Base-by-base conservation (phyloP, 306 rosid species). In the Prunus salicina region DNA sequence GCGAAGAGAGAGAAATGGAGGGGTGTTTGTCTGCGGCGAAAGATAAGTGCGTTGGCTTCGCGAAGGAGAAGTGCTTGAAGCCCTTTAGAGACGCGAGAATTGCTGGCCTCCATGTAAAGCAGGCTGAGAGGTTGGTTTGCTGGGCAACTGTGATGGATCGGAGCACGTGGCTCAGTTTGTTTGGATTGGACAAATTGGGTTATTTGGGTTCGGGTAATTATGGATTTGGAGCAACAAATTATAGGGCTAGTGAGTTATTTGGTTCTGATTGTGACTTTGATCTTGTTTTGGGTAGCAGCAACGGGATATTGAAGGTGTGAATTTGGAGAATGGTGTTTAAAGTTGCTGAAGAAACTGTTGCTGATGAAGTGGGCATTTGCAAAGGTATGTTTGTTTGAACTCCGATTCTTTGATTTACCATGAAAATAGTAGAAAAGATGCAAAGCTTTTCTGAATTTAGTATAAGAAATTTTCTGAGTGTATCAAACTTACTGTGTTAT, bases 1-100 rank as follows among this genome's bases (percentile, higher is more conserved):
- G 96, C 79, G 96, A 93, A 70, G 88, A 81, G 90, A 76, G 82
- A 30, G 87, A 88, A 58, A 86, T 82, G 88, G 79, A 78, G 32
- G 82, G 51, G 64, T 86, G 88, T 77, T 74, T 81, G 69, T 76
- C 46, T 3, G 57, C 56, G 50, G 89, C 88, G 51, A 84, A 81
- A 83, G 92, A 71, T 50, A 83, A 77, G 76, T 93, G 93, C 61
- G 78, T 51, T 51, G 95, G 77, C 22, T 81, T 86, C 16, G 92
- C 92, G 6, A 76, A 66, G 79, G 87, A 90, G n/a, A 89, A 86
- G 86, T 89, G 96, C 58, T 73, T 80, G 85, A 81, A 62, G 75
- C 82, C 96, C 20, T 93, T 88, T 15, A 79, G 87, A 80, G 92
- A 88, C 15, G 96, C 90, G 8, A 76, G 98, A 80, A 66, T 91